These are phyloP conservation scores for Rhodotorula babjevae DNA, from an alignment of 768 basidiomycete genomes.

Conservation along the genomic window DNA sequence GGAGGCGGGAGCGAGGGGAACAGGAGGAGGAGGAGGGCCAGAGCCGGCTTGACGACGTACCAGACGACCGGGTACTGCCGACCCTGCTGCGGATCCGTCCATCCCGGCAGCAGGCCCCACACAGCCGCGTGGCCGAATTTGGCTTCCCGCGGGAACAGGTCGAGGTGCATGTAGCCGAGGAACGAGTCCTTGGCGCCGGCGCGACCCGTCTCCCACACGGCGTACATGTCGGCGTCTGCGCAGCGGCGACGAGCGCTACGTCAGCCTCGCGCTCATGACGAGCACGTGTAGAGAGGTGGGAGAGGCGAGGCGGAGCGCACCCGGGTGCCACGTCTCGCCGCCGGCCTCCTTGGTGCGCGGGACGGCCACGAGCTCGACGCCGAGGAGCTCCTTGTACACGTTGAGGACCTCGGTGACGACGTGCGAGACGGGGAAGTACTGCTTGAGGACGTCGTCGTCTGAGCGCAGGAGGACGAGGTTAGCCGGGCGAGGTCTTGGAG, in stretches of 20 bases:
- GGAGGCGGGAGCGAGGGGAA: too few species aligned
- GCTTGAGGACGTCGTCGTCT: constrained; percentile 58
- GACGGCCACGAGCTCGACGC: constrained; percentile 58
- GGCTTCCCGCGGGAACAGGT: constrained; percentile 52
- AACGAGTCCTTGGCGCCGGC: constrained; percentile 53
- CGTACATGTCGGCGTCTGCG: constrained; percentile 69
- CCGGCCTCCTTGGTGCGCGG: constrained; percentile 49
- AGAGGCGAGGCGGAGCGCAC: not conserved
- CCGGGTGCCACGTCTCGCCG: constrained; percentile 67
- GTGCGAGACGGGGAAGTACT: constrained; percentile 79
- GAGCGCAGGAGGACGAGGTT: constrained; percentile 40
- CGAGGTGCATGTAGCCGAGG: constrained; percentile 79
- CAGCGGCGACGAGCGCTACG: constrained; percentile 38
- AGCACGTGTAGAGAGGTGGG: not conserved
- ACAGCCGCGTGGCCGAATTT: constrained; percentile 87
- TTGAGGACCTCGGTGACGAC: constrained; percentile 76
- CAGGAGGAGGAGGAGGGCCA: too few species aligned
- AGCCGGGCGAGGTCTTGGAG: too few species aligned
- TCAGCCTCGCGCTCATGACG: not conserved
- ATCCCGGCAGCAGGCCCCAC: constrained; percentile 62
- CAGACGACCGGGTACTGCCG: constrained; percentile 69
- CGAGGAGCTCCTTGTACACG: constrained; percentile 76
- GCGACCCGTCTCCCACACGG: constrained; percentile 59
- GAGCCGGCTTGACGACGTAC: not conserved
- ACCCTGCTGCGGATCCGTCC: constrained; percentile 54